A percentile compares a stretch with the other conserved stretches of the same genome.
These are phyloP conservation scores for Teunomyces pallodes DNA, from an alignment of 805 yeast species.

Conservation along the genomic window DNA sequence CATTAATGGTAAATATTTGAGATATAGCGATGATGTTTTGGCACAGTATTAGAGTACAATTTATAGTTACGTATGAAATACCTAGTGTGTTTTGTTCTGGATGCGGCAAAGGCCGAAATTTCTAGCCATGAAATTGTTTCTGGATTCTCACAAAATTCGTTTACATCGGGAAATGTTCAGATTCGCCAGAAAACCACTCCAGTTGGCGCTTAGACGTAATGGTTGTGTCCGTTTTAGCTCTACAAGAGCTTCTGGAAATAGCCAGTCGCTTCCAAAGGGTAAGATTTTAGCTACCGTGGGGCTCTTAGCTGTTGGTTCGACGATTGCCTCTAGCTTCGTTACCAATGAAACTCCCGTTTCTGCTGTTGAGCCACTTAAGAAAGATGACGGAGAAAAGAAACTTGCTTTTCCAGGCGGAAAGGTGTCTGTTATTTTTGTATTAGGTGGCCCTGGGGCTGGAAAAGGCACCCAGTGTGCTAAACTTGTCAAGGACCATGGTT, in stretches of 20 bases:
- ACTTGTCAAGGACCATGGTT: constrained; percentile 74
- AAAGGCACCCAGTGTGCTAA: constrained; percentile 95
- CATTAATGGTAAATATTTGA: constrained; percentile 64
- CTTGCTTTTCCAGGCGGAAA: constrained; percentile 59
- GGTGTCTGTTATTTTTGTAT: constrained; percentile 79
- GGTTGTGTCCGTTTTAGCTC: constrained; percentile 11
- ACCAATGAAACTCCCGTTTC: constrained; percentile 44
- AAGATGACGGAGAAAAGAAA: constrained; percentile 16
- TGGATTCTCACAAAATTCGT: not conserved
- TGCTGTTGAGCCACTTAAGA: constrained; percentile 39
- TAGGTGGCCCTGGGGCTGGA: constrained; percentile 98
- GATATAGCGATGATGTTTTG: constrained; percentile 51
- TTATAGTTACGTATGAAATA: too few species aligned
- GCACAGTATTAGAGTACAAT: constrained; percentile 1
- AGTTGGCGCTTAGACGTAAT: not conserved
- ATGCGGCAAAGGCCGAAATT: not conserved
- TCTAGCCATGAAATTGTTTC: not conserved
- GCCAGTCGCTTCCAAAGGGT: constrained; percentile 14
- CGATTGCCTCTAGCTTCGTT: constrained; percentile 41
- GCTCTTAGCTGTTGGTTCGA: constrained; percentile 51
- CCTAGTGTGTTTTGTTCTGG: not conserved
- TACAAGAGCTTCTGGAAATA: constrained; percentile 4
- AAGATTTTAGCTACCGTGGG: constrained; percentile 32
- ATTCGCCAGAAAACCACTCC: not conserved
- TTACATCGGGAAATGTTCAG: not conserved